phyloP scores from a whole-genome alignment of 257 asterid genomes.

The Ballota nigra region DNA sequence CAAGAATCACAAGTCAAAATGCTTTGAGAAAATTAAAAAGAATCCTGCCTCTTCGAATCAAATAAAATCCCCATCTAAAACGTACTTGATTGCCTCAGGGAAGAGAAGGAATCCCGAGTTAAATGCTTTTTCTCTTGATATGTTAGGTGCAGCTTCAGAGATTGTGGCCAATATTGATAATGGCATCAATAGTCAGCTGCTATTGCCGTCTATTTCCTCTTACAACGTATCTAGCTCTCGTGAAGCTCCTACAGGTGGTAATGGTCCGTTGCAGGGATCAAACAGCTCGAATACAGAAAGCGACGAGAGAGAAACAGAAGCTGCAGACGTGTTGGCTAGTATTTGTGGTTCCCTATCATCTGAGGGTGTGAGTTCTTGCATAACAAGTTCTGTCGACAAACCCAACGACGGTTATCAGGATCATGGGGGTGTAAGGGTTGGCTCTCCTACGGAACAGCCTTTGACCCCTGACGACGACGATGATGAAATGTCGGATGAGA shows the following conservation, averaged over 20 bases:
- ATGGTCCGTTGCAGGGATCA: conserved; percentile 37
- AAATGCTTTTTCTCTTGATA: conserved; percentile 78
- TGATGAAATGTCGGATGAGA: conserved; percentile 60
- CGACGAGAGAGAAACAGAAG: conserved; percentile 54
- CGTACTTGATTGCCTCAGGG: conserved; percentile 67
- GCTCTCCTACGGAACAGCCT: conserved; percentile 11
- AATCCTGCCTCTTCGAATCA: conserved; percentile 49
- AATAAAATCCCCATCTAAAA: conserved; percentile 46
- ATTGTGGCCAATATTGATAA: conserved; percentile 51
- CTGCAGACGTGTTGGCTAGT: conserved; percentile 96
- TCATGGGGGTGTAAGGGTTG: conserved; percentile 11
- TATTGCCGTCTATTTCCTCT: conserved; percentile 31
- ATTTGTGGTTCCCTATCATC: conserved; percentile 91
- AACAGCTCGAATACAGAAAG: conserved; percentile 44
- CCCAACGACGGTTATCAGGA: conserved; percentile 59
- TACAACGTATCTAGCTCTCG: no score
- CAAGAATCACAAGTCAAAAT: conserved; percentile 85
- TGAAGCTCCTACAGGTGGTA: conserved; percentile 21
- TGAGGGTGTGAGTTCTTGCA: conserved; percentile 89
- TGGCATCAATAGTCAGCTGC: conserved; percentile 39
- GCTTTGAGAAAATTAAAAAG: conserved; percentile 62
- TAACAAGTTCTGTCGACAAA: conserved; percentile 66
- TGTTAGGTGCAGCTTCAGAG: conserved; percentile 77
- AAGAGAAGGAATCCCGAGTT: conserved; percentile 68
- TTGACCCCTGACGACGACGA: conserved; percentile 45